These are phyloP conservation scores for Melampsora americana DNA, from an alignment of 1,284 basidiomycete genomes.

Conservation along the genomic window DNA sequence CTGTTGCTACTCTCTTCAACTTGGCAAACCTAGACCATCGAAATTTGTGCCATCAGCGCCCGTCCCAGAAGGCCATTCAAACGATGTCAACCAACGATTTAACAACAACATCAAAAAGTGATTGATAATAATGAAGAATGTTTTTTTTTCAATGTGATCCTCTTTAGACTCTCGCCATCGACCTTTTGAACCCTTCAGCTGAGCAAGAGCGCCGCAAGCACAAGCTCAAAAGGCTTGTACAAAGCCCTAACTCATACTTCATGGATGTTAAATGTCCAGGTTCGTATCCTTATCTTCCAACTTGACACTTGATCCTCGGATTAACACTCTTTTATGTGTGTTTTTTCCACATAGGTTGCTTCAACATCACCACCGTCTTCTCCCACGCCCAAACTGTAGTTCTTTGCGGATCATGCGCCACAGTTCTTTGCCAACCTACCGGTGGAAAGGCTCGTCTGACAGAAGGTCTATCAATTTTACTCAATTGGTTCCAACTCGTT, in stretches of 20 bases:
- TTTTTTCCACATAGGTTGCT: slow-evolving; percentile 59
- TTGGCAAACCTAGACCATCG: background rate
- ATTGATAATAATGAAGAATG: background rate
- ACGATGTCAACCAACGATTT: background rate
- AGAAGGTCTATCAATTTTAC: slow-evolving; percentile 65
- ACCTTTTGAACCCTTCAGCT: slow-evolving; percentile 92
- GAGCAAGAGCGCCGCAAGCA: slow-evolving; percentile 76
- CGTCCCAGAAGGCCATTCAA: background rate
- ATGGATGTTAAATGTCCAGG: slow-evolving; percentile 99
- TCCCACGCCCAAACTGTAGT: slow-evolving; percentile 59
- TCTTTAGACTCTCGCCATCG: slow-evolving; percentile 86
- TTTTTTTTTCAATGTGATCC: background rate
- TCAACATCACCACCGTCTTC: slow-evolving; percentile 71
- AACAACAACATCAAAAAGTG: background rate
- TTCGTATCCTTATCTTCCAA: slow-evolving; percentile 49
- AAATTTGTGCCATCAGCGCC: background rate
- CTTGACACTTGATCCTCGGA: background rate
- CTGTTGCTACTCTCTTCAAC: background rate
- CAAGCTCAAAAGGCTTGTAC: slow-evolving; percentile 99
- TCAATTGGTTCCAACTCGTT: background rate
- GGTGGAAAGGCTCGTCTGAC: slow-evolving; percentile 98
- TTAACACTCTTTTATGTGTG: slow-evolving; percentile 50
- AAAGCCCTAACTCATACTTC: slow-evolving; percentile 87
- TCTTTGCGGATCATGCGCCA: slow-evolving; percentile 73
- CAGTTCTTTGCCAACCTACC: slow-evolving; percentile 95